Conservation (phyloP, 768 basidiomycete genomes). For the Calocybe cyanea region DNA sequence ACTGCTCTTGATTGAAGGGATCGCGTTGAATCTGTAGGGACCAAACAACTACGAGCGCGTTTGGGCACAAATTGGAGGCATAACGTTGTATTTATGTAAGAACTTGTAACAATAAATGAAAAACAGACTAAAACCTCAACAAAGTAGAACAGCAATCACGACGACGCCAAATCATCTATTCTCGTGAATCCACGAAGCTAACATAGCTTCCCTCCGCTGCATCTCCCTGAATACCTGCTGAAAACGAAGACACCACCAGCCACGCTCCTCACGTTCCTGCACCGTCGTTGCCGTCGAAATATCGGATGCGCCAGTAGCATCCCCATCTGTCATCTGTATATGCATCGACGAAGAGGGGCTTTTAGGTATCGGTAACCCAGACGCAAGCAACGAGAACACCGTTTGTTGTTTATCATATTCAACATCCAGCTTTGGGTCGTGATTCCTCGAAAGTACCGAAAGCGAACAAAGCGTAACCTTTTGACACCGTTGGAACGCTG, state of each 20-base stretch:
- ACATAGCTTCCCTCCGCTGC: conserved; percentile 28
- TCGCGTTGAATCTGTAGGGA: too few species aligned
- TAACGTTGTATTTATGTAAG: too few species aligned
- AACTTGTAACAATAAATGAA: too few species aligned
- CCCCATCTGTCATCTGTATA: conserved; percentile 40
- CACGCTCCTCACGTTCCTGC: conserved; percentile 63
- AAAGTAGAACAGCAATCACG: background rate
- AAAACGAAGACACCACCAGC: conserved; percentile 71
- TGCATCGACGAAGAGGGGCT: too few species aligned
- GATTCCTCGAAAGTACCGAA: conserved; percentile 24
- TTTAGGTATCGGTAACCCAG: conserved; percentile 60
- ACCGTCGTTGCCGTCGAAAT: conserved; percentile 17
- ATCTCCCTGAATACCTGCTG: conserved; percentile 47
- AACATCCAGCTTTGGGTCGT: conserved; percentile 19
- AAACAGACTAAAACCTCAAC: too few species aligned
- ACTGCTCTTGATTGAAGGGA: too few species aligned
- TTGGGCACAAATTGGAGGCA: too few species aligned
- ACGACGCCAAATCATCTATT: background rate
- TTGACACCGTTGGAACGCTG: conserved; percentile 51
- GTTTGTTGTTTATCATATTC: conserved; percentile 29
- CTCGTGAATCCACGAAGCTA: background rate
- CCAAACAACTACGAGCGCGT: too few species aligned
- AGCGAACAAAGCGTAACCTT: conserved; percentile 40
- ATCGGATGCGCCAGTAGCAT: conserved; percentile 12
- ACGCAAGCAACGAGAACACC: conserved; percentile 33